Base-by-base conservation (phyloP, 257 asterid species). In the Solanum pennellii region DNA sequence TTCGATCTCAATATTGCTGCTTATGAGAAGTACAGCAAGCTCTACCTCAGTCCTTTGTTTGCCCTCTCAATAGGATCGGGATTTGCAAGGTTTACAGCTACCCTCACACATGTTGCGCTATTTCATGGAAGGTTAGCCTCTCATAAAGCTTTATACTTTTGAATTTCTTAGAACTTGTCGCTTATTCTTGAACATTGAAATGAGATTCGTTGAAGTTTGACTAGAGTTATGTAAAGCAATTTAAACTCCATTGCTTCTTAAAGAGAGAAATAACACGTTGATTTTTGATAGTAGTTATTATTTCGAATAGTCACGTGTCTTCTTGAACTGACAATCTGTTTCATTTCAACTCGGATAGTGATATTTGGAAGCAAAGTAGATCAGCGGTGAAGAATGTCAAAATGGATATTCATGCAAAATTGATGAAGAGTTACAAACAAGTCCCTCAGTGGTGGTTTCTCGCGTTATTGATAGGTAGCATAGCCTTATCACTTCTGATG, bases 391-490 rank as follows among this genome's bases (percentile, higher is more conserved):
- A 90, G 90, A 96, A 95, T 25, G 89, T 69, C 37, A 96, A 94
- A 88, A 10, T 92, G 39, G 99, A 96, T 87, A 85, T 96, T 9
- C 99, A 96, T 44, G 76, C 99, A 13, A 95, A 89, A 89, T 52
- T 96, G 94, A 96, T 96, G 99, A 92, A 90, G 86, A 92, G 94
- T 39, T 96, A 95, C 94, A 95, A 93, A 89, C 94, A 95, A 90
- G 99, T 96, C 59, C 99, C 99, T 62, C 96, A 96, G 33, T 95
- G 95, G 95, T 96, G 99, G 99, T 96, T 86, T 93, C 93, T 95
- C 18, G 52, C 93, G 41, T 80, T 96, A 47, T 88, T 96, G 21
- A 44, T 88, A 2, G 98, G 96, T 59, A 93, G 98, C 95, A 92
- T 93, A 14, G 92, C 60, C 29, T 60, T 96, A 3, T 94, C 99